These are phyloP conservation scores for Trypanosoma grayi DNA, from an alignment of 208 protist species.

Conservation along the genomic window DNA sequence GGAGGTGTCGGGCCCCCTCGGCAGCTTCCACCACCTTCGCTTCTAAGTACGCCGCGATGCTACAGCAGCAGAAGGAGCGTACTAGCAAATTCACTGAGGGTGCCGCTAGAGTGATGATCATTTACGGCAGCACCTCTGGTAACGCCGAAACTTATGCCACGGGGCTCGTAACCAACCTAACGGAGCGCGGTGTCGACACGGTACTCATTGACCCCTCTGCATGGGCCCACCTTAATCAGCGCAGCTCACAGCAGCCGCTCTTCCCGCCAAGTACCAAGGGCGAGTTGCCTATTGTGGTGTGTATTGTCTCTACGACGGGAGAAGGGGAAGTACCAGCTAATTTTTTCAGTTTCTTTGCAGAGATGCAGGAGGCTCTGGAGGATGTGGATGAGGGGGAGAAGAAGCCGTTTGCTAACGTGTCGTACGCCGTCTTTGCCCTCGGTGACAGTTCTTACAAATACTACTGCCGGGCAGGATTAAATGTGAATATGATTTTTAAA, in stretches of 20 bases:
- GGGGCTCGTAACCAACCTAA: conserved; percentile 45
- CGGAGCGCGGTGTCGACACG: conserved; percentile 45
- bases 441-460: conserved; percentile 97
- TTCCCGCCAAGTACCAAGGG: conserved; percentile 6
- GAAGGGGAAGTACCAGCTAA: conserved; percentile 72
- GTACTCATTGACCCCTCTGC: conserved; percentile 55
- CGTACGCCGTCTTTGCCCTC: conserved; percentile 91
- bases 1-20: background rate
- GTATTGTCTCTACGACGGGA: conserved; percentile 65
- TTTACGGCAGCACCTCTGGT: conserved; percentile 70
- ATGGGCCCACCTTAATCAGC: conserved; percentile 50
- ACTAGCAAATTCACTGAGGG: background rate
- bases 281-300: conserved; percentile 27
- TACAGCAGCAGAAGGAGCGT: background rate
- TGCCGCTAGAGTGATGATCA: conserved; percentile 41
- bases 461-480: conserved; percentile 73
- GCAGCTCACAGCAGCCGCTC: background rate
- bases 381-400: background rate
- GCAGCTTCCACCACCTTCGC: background rate
- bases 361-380: conserved; percentile 39
- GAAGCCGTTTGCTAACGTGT: conserved; percentile 46
- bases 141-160: conserved; percentile 69
- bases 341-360: conserved; percentile 46
- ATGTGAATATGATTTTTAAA: conserved; percentile 48
- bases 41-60: conserved; percentile 17